Conservation (phyloP, 75 land plant species). For the Cupressus sempervirens region DNA sequence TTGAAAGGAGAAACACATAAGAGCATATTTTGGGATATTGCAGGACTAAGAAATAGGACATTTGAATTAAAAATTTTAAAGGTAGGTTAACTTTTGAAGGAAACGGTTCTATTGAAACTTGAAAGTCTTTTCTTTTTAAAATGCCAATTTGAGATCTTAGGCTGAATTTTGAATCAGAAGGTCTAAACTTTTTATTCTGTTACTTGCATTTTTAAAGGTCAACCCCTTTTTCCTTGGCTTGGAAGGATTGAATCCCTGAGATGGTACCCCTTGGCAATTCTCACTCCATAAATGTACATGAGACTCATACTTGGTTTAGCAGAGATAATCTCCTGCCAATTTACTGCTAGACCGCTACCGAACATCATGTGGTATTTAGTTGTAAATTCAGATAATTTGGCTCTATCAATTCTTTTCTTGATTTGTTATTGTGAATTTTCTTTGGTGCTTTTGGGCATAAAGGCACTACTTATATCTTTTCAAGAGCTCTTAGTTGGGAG, state of each 20-base stretch:
- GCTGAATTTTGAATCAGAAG: background rate
- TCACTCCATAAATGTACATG: background rate
- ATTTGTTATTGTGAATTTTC: background rate
- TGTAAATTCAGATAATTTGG: background rate
- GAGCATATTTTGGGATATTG: background rate
- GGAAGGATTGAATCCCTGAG: background rate
- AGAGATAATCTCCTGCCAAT: background rate
- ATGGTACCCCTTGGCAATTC: background rate
- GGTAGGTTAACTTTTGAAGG: background rate
- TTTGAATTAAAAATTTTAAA: background rate
- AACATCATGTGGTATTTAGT: background rate
- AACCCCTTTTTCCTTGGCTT: background rate
- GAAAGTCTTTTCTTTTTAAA: background rate
- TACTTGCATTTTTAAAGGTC: background rate
- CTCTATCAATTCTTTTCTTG: background rate
- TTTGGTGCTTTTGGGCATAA: background rate
- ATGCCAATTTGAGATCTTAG: background rate
- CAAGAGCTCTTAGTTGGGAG: background rate
- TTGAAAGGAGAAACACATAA: background rate
- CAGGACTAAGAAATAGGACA: background rate
- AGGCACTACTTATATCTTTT: background rate
- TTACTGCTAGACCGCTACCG: background rate
- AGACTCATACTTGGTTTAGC: background rate
- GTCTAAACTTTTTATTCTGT: background rate
- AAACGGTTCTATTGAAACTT: background rate